Evolutionary conservation across 371 early-diverging fungal genomes (phyloP), one percentile per base, ranked within the genome.

Genomic region (Entomophthora muscae): DNA sequence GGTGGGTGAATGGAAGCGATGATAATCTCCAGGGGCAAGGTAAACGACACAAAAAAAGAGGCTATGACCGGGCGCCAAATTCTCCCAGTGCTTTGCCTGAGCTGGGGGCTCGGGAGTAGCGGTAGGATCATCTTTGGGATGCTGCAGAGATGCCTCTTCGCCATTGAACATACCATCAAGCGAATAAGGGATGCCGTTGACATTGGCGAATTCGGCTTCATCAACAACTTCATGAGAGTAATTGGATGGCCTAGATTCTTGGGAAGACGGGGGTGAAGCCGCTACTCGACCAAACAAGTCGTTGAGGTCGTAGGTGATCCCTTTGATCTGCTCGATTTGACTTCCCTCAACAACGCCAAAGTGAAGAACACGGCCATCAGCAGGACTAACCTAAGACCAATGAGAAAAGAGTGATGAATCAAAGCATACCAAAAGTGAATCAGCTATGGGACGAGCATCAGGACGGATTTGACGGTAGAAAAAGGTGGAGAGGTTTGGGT

Each of bases 21-120:
- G 98, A 73, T 98, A 98, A 69, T 97, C 96, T 0, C 98, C 98
- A 1, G 98, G 98, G 0, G 95, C 93, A 56, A 98, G 74, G 69
- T 98, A 98, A 21, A 98, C 83, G 7, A 95, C 95, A 67, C 83
- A 83, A 67, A 85, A 94, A 68, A 79, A 93, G 55, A 96, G 76
- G 12, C 74, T 72, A 66, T 91, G 81, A 58, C 87, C 87, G 42
- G 80, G 77, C 26, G 5, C 12, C 7, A 60, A 56, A 17, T 60
- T 52, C 5, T 68, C 61, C 22, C 53, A 52, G 13, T 59, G 26
- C 62, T 62, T 60, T 13, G 42, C 1, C 1, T 63, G 24, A 22
- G 26, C 53, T 0, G 57, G 23, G 3, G 64, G 57, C 26, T 30
- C 30, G 21, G 24, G 5, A 31, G 52, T 58, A 27, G 58, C 42